Base-by-base conservation (phyloP, 148 eudicot species). In the Bassia scoparia region DNA sequence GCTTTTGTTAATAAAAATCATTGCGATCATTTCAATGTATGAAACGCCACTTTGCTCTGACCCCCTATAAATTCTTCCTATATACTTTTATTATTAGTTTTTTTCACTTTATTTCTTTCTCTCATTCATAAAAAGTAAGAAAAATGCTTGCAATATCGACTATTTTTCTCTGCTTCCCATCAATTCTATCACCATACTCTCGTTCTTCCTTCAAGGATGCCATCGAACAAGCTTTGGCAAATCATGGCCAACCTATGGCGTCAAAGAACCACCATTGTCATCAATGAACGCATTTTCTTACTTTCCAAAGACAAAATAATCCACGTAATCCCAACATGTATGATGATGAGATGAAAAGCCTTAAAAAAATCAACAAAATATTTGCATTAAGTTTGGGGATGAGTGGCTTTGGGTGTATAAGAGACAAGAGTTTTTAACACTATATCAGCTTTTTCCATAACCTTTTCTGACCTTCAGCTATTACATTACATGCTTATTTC, bases 201-300 rank as follows among this genome's bases (percentile, higher is more conserved):
- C 86, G 20, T 70, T n/a, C 52, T 85, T 38, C 88, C 86, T 7
- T 81, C 61, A 76, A 76, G 76, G 84, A 83, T 21, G 84, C 78
- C 0, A 79, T 76, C 4, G 73, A 26, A 83, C 82, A 4, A 69
- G 72, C 5, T 8, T 43, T 85, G 8, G 58, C 84, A 74, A 29
- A 11, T 44, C 26, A 7, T 85, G 84, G 81, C 73, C 1, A 0
- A 48, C 70, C 2, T 68, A 7, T 81, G 83, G 84, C 71, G 16
- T 17, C 7, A 3, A 3, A 37, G 79, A 3, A 23, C 49, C 7
- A 67, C 67, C 48, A 8, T 86, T 2, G 86, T 68, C 0, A 66
- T 81, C 29, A 49, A 77, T 26, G 78, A 83, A 41, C 27, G 24
- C 33, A 53, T 33, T 86, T 83, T 34, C 10, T 12, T 43, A 7